These are phyloP conservation scores for Akebia trifoliata DNA, from an alignment of 164 flowering plant species.

Conservation along the genomic window DNA sequence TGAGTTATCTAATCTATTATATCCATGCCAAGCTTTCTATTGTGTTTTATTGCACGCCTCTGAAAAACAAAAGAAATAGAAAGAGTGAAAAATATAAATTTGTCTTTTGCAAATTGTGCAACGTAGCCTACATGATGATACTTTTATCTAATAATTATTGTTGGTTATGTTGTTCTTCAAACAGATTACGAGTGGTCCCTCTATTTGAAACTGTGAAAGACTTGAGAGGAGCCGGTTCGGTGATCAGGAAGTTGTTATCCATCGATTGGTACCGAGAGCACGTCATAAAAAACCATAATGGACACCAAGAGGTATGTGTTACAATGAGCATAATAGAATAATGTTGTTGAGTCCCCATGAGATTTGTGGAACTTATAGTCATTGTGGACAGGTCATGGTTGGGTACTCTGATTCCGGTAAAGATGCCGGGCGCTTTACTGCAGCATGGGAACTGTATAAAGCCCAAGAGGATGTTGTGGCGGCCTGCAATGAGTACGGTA, in stretches of 20 bases:
- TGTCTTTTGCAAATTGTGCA: too few species aligned
- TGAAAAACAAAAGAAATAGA: too few species aligned
- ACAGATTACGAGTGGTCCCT: constrained; percentile 91
- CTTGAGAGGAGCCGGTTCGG: constrained; percentile 84
- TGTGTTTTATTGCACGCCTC: too few species aligned
- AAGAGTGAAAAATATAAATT: too few species aligned
- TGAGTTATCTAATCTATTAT: too few species aligned
- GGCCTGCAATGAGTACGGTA: constrained; percentile 84
- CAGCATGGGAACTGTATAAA: constrained; percentile 97
- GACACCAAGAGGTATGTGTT: constrained; percentile 78
- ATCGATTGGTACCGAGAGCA: constrained; percentile 91
- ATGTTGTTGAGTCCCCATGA: background rate
- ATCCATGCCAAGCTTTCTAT: too few species aligned
- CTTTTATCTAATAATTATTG: background rate
- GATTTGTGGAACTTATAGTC: constrained; percentile 12
- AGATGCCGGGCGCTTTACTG: constrained; percentile 95
- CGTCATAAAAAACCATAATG: constrained; percentile 71
- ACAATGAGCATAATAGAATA: background rate
- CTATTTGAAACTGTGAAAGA: constrained; percentile 92
- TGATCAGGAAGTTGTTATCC: constrained; percentile 77
- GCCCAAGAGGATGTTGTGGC: constrained; percentile 96
- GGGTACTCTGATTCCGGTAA: constrained; percentile 96
- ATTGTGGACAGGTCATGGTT: constrained; percentile 78
- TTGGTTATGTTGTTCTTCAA: constrained; percentile 1
- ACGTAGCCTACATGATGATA: too few species aligned